Percentiles rank a stretch among this genome's conserved stretches.
These are phyloP conservation scores for Daldinia childiae DNA, from an alignment of 495 filamentous ascomycete genomes.

Conservation along the genomic window DNA sequence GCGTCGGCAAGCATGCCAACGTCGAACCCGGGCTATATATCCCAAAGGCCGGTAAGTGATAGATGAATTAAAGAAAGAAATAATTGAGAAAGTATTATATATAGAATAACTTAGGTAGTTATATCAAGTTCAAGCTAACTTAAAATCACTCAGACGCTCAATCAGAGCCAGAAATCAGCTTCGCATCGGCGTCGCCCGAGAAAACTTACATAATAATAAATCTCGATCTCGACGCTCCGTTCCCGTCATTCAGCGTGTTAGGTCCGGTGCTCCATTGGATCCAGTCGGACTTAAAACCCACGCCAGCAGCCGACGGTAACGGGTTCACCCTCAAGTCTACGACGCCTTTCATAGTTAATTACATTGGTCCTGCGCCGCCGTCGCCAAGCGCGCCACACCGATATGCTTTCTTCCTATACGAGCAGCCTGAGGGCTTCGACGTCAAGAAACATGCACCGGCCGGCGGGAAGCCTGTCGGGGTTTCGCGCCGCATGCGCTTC, in stretches of 20 bases:
- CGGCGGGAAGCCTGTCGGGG: conserved; percentile 47
- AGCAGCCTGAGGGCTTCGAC: conserved; percentile 62
- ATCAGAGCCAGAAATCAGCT: conserved; percentile 23
- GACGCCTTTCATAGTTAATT: conserved; percentile 52
- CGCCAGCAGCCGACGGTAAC: conserved; percentile 17
- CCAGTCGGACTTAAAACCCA: conserved; percentile 55
- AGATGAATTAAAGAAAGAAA: neutral
- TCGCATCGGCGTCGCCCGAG: conserved; percentile 26
- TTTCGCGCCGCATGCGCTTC: conserved; percentile 58
- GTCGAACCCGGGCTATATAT: conserved; percentile 28
- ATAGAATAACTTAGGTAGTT: neutral
- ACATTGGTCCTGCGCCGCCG: conserved; percentile 62
- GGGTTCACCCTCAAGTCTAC: conserved; percentile 16
- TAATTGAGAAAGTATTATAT: no score
- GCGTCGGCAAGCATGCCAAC: conserved; percentile 22
- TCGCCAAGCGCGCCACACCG: conserved; percentile 62
- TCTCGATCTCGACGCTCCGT: conserved; percentile 64
- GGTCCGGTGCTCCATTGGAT: conserved; percentile 62
- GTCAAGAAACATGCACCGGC: conserved; percentile 55
- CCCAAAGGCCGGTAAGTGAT: conserved; percentile 22
- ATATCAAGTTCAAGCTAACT: conserved; percentile 6
- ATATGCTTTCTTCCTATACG: conserved; percentile 66
- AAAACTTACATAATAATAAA: conserved; percentile 56
- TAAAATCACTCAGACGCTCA: conserved; percentile 13
- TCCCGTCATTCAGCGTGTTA: conserved; percentile 60